Conservation (phyloP, 2,329 filamentous ascomycete genomes). For the Ascosphaera aggregata region DNA sequence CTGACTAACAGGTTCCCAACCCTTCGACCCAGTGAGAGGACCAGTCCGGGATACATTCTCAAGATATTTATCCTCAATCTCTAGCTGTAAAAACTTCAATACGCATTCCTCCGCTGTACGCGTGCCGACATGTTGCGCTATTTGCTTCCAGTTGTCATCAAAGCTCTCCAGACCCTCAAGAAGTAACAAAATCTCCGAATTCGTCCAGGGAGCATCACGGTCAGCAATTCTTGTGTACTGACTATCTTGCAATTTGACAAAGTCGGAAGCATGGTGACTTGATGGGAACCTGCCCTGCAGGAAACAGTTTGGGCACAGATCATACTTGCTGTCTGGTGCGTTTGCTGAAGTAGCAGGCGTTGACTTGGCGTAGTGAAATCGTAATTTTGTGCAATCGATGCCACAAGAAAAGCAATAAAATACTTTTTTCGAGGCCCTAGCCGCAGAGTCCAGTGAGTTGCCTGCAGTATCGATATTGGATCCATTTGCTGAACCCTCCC, state of each 20-base stretch:
- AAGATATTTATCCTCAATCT: conserved; percentile 93
- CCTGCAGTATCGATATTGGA: conserved; percentile 32
- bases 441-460: conserved; percentile 36
- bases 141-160: conserved; percentile 87
- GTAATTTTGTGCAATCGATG: conserved; percentile 57
- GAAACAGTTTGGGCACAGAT: conserved; percentile 81
- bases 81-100: conserved; percentile 82
- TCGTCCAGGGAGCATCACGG: conserved; percentile 71
- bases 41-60: no score
- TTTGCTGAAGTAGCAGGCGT: conserved; percentile 33
- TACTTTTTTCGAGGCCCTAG: conserved; percentile 39
- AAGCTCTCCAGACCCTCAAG: conserved; percentile 81
- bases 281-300: conserved; percentile 62
- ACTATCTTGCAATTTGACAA: conserved; percentile 75
- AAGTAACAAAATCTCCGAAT: conserved; percentile 69
- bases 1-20: conserved; percentile 72
- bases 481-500: conserved; percentile 43
- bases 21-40: conserved; percentile 52
- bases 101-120: conserved; percentile 91
- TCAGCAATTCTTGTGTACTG: conserved; percentile 57
- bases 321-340: conserved; percentile 43
- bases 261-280: conserved; percentile 58
- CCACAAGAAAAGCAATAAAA: conserved; percentile 80
- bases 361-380: conserved; percentile 47
- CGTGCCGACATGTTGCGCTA: conserved; percentile 78